phyloP scores from a whole-genome alignment of 257 asterid genomes.

The Rehmannia glutinosa region DNA sequence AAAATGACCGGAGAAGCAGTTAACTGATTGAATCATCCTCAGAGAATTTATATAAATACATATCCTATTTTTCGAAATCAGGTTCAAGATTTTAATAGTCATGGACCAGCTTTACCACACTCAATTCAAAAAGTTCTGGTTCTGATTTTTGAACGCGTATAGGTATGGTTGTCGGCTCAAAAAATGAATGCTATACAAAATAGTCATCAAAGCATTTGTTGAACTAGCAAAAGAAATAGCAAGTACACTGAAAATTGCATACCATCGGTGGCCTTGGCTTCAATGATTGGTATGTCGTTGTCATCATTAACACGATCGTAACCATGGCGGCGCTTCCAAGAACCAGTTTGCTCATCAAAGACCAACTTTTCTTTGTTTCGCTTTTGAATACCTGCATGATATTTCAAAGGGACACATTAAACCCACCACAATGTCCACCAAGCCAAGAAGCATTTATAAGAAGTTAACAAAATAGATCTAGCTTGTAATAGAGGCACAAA shows the following conservation, averaged over 20 bases:
- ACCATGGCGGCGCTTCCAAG: slow-evolving; percentile 93
- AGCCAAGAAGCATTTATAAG: not conserved
- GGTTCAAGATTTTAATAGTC: not conserved
- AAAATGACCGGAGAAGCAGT: not conserved
- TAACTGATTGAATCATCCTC: not conserved
- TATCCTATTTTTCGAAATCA: not conserved
- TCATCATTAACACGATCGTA: slow-evolving; percentile 91
- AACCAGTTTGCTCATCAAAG: slow-evolving; percentile 71
- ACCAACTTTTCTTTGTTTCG: slow-evolving; percentile 71
- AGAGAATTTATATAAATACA: not conserved
- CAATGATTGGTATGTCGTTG: slow-evolving; percentile 82
- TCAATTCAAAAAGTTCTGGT: not conserved
- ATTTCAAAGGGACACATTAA: slow-evolving; percentile 3
- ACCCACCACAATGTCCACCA: not conserved
- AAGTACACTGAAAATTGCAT: not conserved
- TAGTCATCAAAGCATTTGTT: not conserved
- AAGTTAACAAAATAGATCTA: slow-evolving; percentile 5
- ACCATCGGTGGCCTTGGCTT: slow-evolving; percentile 94
- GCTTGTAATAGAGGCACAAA: not conserved
- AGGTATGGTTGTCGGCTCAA: not conserved
- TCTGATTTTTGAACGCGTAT: not conserved
- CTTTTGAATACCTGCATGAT: slow-evolving; percentile 62
- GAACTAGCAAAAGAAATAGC: not conserved
- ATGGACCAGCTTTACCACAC: slow-evolving; percentile 1
- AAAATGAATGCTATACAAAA: not conserved